Evolutionary conservation across 2,329 filamentous ascomycete species (phyloP).

Genomic region (Fusarium burgessii): DNA sequence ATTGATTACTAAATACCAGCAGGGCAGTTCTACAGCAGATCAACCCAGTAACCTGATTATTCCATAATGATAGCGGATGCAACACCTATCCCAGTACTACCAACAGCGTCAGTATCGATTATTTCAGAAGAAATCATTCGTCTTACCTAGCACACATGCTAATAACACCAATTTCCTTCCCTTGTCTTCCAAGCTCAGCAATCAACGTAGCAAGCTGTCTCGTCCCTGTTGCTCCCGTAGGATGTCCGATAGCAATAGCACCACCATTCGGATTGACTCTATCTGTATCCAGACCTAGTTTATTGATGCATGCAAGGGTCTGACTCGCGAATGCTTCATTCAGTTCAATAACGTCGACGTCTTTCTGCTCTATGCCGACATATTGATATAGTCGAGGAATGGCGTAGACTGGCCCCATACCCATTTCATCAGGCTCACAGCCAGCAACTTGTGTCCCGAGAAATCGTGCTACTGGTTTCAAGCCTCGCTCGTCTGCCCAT

Average conservation of each 20-base stretch:
- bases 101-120: rapidly evolving
- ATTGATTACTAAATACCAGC: background rate
- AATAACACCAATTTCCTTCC: slow-evolving; percentile 18
- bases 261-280: slow-evolving; percentile 92
- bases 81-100: background rate
- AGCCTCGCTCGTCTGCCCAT: slow-evolving; percentile 78
- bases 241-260: slow-evolving; percentile 90
- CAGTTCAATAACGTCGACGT: slow-evolving; percentile 89
- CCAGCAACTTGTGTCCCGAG: slow-evolving; percentile 87
- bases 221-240: slow-evolving; percentile 82
- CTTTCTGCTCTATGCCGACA: slow-evolving; percentile 72
- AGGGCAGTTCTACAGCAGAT: too few species aligned
- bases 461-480: slow-evolving; percentile 77
- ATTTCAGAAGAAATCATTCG: rapidly evolving
- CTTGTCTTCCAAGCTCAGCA: background rate
- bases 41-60: rapidly evolving
- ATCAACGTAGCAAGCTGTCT: slow-evolving; percentile 20
- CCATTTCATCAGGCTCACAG: slow-evolving; percentile 91
- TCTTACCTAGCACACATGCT: slow-evolving; percentile 33
- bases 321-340: slow-evolving; percentile 83
- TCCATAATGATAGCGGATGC: background rate
- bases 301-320: slow-evolving; percentile 75
- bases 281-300: slow-evolving; percentile 73
- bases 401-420: slow-evolving; percentile 84
- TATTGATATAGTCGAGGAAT: slow-evolving; percentile 80